Conservation (phyloP, 768 basidiomycete species). For the Mycena galopus region DNA sequence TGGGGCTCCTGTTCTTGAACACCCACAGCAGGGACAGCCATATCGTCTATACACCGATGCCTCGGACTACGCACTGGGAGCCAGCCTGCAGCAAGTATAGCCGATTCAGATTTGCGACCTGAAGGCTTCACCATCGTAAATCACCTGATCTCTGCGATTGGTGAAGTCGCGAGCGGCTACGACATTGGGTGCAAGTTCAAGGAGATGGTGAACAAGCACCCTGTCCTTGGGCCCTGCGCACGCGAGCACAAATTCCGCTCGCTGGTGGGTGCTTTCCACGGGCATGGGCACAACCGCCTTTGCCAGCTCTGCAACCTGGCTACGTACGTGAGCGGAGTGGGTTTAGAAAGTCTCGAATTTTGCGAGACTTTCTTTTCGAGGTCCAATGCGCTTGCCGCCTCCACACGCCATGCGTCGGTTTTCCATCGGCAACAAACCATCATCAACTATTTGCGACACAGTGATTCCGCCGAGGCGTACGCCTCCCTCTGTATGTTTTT, state of each 20-base stretch:
- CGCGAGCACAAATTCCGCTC: not conserved
- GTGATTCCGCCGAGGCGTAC: no score
- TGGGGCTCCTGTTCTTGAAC: no score
- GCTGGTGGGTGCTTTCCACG: no score
- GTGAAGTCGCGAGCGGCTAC: slow-evolving; percentile 15
- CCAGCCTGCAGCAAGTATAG: no score
- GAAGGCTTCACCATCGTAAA: slow-evolving; percentile 21
- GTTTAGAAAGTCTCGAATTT: slow-evolving; percentile 30
- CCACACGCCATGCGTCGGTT: slow-evolving; percentile 21
- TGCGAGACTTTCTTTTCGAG: slow-evolving; percentile 32
- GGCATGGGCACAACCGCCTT: no score
- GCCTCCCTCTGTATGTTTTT: no score
- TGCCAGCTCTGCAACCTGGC: slow-evolving; percentile 21
- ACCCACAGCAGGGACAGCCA: no score
- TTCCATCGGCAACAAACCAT: no score
- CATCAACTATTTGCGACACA: no score
- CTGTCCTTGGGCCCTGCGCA: slow-evolving; percentile 16
- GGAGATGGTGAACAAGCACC: slow-evolving; percentile 12
- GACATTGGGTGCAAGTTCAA: slow-evolving; percentile 34
- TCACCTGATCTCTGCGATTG: slow-evolving; percentile 9
- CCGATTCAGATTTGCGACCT: no score
- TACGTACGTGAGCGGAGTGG: slow-evolving; percentile 30
- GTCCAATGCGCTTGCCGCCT: slow-evolving; percentile 30
- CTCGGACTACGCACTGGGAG: no score
- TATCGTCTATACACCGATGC: no score